Evolutionary conservation across 2,329 filamentous ascomycete species (phyloP), one percentile per base, ranked within the genome.

Genomic region (Plenodomus biglobosus): DNA sequence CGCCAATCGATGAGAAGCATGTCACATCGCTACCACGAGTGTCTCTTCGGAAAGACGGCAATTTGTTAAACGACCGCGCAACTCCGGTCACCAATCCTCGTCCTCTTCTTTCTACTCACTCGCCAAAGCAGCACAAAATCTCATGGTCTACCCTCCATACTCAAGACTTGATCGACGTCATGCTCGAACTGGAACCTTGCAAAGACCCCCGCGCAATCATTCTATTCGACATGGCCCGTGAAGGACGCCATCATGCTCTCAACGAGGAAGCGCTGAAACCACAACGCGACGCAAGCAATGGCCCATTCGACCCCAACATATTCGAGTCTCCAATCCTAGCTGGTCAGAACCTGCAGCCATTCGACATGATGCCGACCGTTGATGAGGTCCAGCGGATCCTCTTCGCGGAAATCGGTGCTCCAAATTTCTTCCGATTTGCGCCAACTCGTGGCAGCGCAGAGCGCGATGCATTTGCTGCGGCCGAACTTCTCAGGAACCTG

Each of bases 91-190:
- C 3, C 27, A 6, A 15, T 32, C 3, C 27, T 32, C 27, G 13
- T 32, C 27, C 27, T 7, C 7, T 15, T 7, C 6, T 11, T 32
- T 32, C 27, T 6, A 15, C 15, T 3, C 11, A 7, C 11, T 11
- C 13, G 10, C 13, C 17, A 8, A 11, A 7, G n/a, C 27, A 1
- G 5, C 17, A 6, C 6, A 17, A 24, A 30, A 15, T 3, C 6
- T 37, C 36, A 6, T 19, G 5, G 2, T 7, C 48, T 10, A 8
- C 27, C 3, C 45, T 57, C 8, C 52, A 57, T 35, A 42, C 16
- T 13, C 52, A 59, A 36, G 21, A 48, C 10, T 36, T 51, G 32
- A 16, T 44, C 19, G 52, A 58, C 11, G 27, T 52, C 44, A 59
- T 53, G 48, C 19, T 18, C 17, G 37, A 47, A 36, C 38, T 58